Evolutionary conservation across 2,329 filamentous ascomycete genomes (phyloP), one percentile per base, ranked within the genome.

Genomic region (Teratosphaeria viscida): DNA sequence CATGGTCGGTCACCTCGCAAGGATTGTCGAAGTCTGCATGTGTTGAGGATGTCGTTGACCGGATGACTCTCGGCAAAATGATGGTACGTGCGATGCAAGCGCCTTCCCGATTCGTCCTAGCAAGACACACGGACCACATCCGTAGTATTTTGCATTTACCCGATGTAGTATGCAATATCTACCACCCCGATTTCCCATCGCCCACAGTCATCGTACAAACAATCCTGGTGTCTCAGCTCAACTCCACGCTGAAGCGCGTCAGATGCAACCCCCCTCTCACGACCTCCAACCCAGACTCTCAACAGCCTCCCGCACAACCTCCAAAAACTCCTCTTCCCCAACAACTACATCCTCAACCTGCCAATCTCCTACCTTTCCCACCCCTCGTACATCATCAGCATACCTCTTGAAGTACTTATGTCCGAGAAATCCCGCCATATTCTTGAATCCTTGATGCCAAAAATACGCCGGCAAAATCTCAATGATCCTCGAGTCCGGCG

Each of bases 381-480:
- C 5, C 14, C 26, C 27, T 19, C 27, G 35, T 19, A 43, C 23
- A 39, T 57, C 56, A 27, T 27, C 39, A 11, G 32, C 56, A 57
- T 57, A 37, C 14, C 56, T 23, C 19, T 16, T 57, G 27, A 56
- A 59, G 29, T 61, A 59, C 16, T 53, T 19, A 54, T 61, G 59
- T 2, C 59, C 59, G 6, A 59, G 52, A 16, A 57, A 58, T 32
- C 52, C 47, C 2, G 59, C 59, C 57, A 61, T 61, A 34, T 56
- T 61, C 34, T 58, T 14, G 37, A 61, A 59, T 23, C 59, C 59
- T 19, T 52, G 32, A 32, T 61, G 57, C 11, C 59, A 29, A 32
- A 61, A 32, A 5, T 52, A 29, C 27, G 59, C 57, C 6, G 59
- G 59, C 52, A 55, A 54, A n/a, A 61, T 59, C 34, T 61, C 59